Base-by-base conservation (phyloP, 345 rosid species). In the Citrus inodora region DNA sequence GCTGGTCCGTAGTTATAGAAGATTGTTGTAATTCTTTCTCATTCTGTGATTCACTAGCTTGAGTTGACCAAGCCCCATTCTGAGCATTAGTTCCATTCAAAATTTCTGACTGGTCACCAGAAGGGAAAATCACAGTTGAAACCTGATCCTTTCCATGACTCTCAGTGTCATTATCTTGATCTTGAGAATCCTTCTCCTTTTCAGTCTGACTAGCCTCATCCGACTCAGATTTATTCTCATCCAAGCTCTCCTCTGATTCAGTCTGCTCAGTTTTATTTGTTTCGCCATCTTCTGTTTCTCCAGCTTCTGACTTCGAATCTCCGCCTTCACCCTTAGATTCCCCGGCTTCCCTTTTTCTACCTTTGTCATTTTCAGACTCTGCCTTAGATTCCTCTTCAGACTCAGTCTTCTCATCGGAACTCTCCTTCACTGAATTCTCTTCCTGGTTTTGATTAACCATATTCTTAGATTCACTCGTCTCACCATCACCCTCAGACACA, bases 1-100 rank as follows among this genome's bases (percentile, higher is more conserved):
- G 73, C 70, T 85, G 83, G 38, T 89, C 82, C 66, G 80, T 83
- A 38, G 84, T 82, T 55, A 76, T 48, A 24, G 89, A 82, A 67
- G 93, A 84, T 32, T 67, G 76, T 71, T 87, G 94, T n/a, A 83
- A 76, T 77, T 85, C 84, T 84, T 94, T 94, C 96, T 92, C 99
- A 63, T 92, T 94, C 78, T 88, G 92, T 32, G 99, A 95, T 80
- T 94, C 98, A 40, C 73, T 82, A 67, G 87, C 92, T 82, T 95
- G 97, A 78, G 97, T 94, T 37, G 94, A 87, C 92, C 93, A 91
- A n/a, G 92, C 80, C 71, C 95, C 86, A 78, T 79, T 87, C 84
- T 88, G 88, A 73, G 86, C 79, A 77, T 88, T 84, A 13, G 96
- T 81, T 87, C 91, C 97, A 74, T 83, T 88, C 64, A 84, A 82